These are phyloP conservation scores for Tetrapisispora nanseiensis DNA, from an alignment of 805 yeast species.

Conservation along the genomic window DNA sequence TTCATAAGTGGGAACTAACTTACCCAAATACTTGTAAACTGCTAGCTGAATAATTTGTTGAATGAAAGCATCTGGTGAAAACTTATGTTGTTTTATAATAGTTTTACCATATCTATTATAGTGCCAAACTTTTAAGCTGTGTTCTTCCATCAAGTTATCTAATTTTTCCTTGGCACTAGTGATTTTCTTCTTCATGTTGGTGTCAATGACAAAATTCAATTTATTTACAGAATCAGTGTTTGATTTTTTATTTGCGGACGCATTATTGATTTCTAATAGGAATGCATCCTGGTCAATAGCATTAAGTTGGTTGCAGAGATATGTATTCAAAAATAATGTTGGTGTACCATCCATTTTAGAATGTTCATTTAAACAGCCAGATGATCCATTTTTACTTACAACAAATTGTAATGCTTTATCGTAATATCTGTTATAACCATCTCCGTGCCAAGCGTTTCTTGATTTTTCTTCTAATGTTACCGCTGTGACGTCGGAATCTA, in stretches of 20 bases:
- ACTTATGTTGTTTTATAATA: conserved; percentile 71
- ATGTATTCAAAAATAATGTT: conserved; percentile 78
- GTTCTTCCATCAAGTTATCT: conserved; percentile 41
- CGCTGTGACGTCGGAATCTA: conserved; percentile 59
- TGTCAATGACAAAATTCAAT: conserved; percentile 46
- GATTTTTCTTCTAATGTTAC: conserved; percentile 76
- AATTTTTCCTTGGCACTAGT: conserved; percentile 48
- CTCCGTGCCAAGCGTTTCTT: conserved; percentile 88
- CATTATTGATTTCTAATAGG: conserved; percentile 4
- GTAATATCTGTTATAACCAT: conserved; percentile 80
- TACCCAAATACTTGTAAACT: conserved; percentile 72
- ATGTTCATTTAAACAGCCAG: conserved; percentile 94
- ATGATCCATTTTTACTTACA: conserved; percentile 69
- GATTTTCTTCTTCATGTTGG: conserved; percentile 42
- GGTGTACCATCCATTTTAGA: conserved; percentile 98
- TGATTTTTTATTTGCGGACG: background rate
- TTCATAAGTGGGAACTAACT: conserved; percentile 84
- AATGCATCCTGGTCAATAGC: conserved; percentile 35
- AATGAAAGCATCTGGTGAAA: conserved; percentile 87
- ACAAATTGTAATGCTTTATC: conserved; percentile 88
- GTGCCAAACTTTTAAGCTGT: conserved; percentile 70
- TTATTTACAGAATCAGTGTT: background rate
- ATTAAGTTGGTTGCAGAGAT: conserved; percentile 46
- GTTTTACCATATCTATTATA: conserved; percentile 80
- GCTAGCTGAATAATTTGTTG: conserved; percentile 91